Conservation (phyloP, 2,329 filamentous ascomycete species). For the Mariannaea elegans region DNA sequence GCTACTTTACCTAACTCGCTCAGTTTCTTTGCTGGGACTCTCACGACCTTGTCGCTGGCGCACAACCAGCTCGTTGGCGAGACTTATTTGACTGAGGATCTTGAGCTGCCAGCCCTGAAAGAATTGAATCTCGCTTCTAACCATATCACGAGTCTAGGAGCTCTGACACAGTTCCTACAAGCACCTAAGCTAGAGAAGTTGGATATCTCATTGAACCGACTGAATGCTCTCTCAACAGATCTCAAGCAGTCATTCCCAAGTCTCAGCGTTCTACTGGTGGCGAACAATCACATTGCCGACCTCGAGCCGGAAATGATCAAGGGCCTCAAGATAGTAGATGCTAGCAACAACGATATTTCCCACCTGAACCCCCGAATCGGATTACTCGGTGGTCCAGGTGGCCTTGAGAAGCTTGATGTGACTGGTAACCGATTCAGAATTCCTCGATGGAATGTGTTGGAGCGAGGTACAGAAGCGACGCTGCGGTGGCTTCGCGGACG, state of each 20-base stretch:
- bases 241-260: constrained; percentile 75
- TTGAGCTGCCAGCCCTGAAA: constrained; percentile 77
- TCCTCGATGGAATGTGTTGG: constrained; percentile 82
- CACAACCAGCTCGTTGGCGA: constrained; percentile 76
- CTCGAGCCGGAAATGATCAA: constrained; percentile 77
- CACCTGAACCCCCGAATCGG: constrained; percentile 83
- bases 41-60: constrained; percentile 78
- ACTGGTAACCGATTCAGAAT: constrained; percentile 89
- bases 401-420: constrained; percentile 76
- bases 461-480: constrained; percentile 87
- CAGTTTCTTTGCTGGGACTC: constrained; percentile 73
- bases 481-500: constrained; percentile 82
- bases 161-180: constrained; percentile 71
- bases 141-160: constrained; percentile 74
- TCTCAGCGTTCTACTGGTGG: constrained; percentile 74
- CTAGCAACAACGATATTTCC: constrained; percentile 87
- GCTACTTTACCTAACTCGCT: constrained; percentile 75
- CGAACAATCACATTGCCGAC: constrained; percentile 81
- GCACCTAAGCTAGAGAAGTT: constrained; percentile 80
- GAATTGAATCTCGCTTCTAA: constrained; percentile 82
- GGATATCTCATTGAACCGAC: constrained; percentile 84
- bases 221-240: constrained; percentile 71
- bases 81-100: constrained; percentile 69
- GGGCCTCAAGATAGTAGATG: constrained; percentile 71
- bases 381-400: constrained; percentile 70